Conservation (phyloP, 1,284 basidiomycete genomes). For the Ceratobasidium theobromae region DNA sequence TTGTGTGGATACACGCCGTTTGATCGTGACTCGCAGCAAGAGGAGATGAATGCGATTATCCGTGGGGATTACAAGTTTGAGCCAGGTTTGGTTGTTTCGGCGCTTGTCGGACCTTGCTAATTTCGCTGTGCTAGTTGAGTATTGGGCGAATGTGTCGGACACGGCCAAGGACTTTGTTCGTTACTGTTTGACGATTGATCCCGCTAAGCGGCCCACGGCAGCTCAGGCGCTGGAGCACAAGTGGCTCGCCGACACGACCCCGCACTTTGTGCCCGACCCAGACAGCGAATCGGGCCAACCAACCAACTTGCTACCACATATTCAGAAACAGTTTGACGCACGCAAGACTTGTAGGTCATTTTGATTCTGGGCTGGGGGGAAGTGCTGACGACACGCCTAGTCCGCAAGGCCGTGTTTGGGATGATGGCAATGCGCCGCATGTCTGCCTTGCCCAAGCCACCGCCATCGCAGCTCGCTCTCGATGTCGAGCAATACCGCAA, state of each 20-base stretch:
- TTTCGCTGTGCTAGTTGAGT: slow-evolving; percentile 54
- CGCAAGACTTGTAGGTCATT: slow-evolving; percentile 73
- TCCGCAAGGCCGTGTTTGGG: slow-evolving; percentile 82
- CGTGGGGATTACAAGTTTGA: slow-evolving; percentile 90
- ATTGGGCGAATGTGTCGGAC: slow-evolving; percentile 82
- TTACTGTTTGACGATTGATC: slow-evolving; percentile 82
- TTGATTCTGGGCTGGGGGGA: background rate
- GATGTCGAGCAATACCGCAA: slow-evolving; percentile 73
- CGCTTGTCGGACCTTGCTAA: slow-evolving; percentile 22
- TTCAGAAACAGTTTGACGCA: slow-evolving; percentile 86
- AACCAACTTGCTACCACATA: slow-evolving; percentile 82
- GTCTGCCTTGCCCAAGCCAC: slow-evolving; percentile 52
- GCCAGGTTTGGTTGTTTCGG: slow-evolving; percentile 50
- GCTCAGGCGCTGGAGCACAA: slow-evolving; percentile 68
- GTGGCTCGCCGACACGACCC: slow-evolving; percentile 71
- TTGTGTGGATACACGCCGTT: slow-evolving; percentile 95
- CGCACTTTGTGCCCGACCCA: slow-evolving; percentile 71
- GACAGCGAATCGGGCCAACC: slow-evolving; percentile 59
- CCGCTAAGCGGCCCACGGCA: slow-evolving; percentile 73
- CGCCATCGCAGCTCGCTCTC: slow-evolving; percentile 57
- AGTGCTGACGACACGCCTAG: slow-evolving; percentile 46
- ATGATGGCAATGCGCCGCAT: slow-evolving; percentile 84
- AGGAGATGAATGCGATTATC: slow-evolving; percentile 92
- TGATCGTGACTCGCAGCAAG: slow-evolving; percentile 83
- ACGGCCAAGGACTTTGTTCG: slow-evolving; percentile 81